Base-by-base conservation (phyloP, 1,284 basidiomycete species). In the Leccinum angustisporum region DNA sequence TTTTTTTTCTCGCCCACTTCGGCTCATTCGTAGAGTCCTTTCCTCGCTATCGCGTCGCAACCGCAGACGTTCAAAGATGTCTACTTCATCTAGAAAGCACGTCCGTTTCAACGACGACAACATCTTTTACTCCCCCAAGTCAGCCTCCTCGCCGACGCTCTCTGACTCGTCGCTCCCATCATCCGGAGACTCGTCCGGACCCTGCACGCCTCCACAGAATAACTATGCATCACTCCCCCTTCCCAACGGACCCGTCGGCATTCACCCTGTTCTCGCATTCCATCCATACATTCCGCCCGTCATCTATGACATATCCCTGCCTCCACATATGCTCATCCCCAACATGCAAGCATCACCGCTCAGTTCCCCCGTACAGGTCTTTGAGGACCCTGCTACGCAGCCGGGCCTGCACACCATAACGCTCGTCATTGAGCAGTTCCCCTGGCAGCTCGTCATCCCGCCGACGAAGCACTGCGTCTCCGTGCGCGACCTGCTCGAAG, bases 91-190 rank as follows among this genome's bases (percentile, higher is more conserved):
- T 13, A 60, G 54, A 11, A 81, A 79, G 68, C 81, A 77, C 63
- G 82, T 83, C 58, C 79, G 78, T 57, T 83, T 83, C 66, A 75
- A 80, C 58, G 67, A 74, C 14, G 77, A 77, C 51, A 81, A 81
- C 70, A 75, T 75, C 57, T 72, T 79, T 38, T 83, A 81, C 70
- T 78, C 79, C 2, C 76, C 79, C 50, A 63, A 65, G 36, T 63
- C 70, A 27, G 72, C 74, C 1, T 75, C 79, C 0, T 81, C 81
- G 4, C 79, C 81, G 3, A 65, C 76, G 1, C 65, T 75, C 64
- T 76, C 80, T 1, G 67, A 68, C 2, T 73, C 77, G 8, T 81
- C 82, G 2, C 70, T 82, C 4, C 75, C 77, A 2, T 80, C 80
- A 4, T 69, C 68, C 11, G 68, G 68, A 36, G 68, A 69, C 0